Evolutionary conservation across 2,329 filamentous ascomycete genomes (phyloP), one percentile per base, ranked within the genome.

Genomic region (Acarospora socialis): DNA sequence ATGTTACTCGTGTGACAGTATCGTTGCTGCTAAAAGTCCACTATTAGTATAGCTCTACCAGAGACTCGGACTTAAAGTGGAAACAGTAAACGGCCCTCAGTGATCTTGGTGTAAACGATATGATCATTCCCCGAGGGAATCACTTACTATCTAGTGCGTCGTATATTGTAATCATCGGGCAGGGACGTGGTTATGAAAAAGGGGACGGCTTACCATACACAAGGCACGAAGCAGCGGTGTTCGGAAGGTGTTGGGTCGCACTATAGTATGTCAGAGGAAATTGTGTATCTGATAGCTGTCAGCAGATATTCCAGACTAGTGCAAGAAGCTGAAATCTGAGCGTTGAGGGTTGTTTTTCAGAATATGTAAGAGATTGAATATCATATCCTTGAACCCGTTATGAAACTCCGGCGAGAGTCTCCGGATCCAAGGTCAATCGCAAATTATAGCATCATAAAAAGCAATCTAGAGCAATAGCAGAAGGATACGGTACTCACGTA

Each of bases 331-430:
- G 36, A 34, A 48, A 15, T 12, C 9, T 25, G 20, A 23, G 23
- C 6, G 4, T 3, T 4, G 10, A 22, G 28, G 26, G 15, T 13
- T 13, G 35, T 45, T 52, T 47, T 56, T 93, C 84, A 93, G 84
- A 82, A 93, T 92, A 93, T 92, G 84, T 93, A 93, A 93, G 84
- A 87, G 74, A 72, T 73, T 76, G 61, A 84, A 81, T 92, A 80
- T 93, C 84, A 92, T 52, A 49, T 65, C 57, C 71, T 63, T 69
- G 63, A 61, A 54, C 62, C 67, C 77, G 76, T 84, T 77, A 77
- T 69, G 77, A 79, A 66, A 69, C 81, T 74, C 84, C 73, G 84
- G 86, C 84, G 79, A 78, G 83, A 74, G 80, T 64, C 68, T 82
- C 83, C 86, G 73, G 64, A 65, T 59, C 59, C 58, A 63, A 67